phyloP scores from a whole-genome alignment of 2,329 filamentous ascomycete genomes.

The Triangularia verruculosa region DNA sequence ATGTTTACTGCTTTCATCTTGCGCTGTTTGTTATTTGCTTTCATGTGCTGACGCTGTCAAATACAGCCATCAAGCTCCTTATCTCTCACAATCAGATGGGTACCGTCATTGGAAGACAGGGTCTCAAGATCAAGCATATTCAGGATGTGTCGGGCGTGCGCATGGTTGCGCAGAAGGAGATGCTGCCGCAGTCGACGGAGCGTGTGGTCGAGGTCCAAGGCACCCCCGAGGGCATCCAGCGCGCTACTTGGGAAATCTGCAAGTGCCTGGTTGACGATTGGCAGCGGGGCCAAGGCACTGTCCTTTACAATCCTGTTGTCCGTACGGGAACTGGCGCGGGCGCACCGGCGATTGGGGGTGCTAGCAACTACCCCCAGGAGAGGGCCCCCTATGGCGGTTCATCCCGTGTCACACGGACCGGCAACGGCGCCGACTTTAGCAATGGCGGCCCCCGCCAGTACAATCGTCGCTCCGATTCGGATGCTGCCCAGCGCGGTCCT shows the following conservation, averaged over 20 bases:
- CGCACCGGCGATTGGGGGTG: constrained; percentile 45
- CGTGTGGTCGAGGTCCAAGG: constrained; percentile 96
- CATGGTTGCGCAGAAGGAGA: constrained; percentile 99
- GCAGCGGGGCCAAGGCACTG: constrained; percentile 94
- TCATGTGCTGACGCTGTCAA: constrained; percentile 27
- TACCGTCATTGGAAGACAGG: constrained; percentile 95
- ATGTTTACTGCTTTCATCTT: constrained; percentile 40
- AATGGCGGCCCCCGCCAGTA: constrained; percentile 68
- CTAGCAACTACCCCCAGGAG: constrained; percentile 43
- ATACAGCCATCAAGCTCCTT: constrained; percentile 85
- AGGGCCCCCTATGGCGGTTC: constrained; percentile 58
- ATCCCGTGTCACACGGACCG: constrained; percentile 81
- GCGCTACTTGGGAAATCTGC: constrained; percentile 97
- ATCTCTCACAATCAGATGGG: constrained; percentile 99
- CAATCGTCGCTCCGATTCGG: constrained; percentile 78
- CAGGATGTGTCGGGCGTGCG: constrained; percentile 94
- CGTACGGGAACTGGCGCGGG: constrained; percentile 67
- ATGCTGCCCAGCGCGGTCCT: constrained; percentile 74
- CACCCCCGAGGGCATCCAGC: constrained; percentile 90
- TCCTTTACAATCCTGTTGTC: constrained; percentile 95
- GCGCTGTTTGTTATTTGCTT: not conserved
- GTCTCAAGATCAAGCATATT: constrained; percentile 99
- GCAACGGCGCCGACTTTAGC: constrained; percentile 96
- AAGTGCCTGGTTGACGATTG: constrained; percentile 98
- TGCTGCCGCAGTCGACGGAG: constrained; percentile 98